Evolutionary conservation across 805 yeast species (phyloP).

Genomic region (Kuraishia piskuri): DNA sequence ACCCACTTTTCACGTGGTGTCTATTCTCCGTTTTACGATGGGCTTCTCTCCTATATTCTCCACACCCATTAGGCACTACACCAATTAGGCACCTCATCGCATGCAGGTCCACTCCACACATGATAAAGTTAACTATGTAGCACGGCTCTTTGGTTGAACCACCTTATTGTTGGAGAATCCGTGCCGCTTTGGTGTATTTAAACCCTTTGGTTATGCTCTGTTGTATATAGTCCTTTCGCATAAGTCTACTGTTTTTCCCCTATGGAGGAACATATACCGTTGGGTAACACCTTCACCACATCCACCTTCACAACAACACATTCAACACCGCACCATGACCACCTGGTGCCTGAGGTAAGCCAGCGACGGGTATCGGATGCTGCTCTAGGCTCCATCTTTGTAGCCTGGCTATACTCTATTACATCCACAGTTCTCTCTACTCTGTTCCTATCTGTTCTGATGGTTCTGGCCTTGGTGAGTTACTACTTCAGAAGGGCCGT

Average conservation of each 20-base stretch:
- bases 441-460: constrained; percentile 15
- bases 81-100: not conserved
- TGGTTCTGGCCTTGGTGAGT: constrained; percentile 15
- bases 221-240: not conserved
- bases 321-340: not conserved
- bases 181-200: too few relatives aligned
- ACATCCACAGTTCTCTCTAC: constrained; percentile 14
- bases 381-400: not conserved
- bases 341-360: not conserved
- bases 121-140: not conserved
- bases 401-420: not conserved
- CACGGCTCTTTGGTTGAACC: too few relatives aligned
- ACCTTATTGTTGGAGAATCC: too few relatives aligned
- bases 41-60: too few relatives aligned
- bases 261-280: not conserved
- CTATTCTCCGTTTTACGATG: too few relatives aligned
- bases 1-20: not conserved
- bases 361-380: not conserved
- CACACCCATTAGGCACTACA: too few relatives aligned
- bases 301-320: not conserved
- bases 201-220: too few relatives aligned
- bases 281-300: not conserved
- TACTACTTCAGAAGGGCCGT: constrained; percentile 6
- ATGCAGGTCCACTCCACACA: not conserved
- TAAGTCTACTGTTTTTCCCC: too few relatives aligned